Conservation (phyloP, 2,329 filamentous ascomycete species). For the Septoria petroselini region DNA sequence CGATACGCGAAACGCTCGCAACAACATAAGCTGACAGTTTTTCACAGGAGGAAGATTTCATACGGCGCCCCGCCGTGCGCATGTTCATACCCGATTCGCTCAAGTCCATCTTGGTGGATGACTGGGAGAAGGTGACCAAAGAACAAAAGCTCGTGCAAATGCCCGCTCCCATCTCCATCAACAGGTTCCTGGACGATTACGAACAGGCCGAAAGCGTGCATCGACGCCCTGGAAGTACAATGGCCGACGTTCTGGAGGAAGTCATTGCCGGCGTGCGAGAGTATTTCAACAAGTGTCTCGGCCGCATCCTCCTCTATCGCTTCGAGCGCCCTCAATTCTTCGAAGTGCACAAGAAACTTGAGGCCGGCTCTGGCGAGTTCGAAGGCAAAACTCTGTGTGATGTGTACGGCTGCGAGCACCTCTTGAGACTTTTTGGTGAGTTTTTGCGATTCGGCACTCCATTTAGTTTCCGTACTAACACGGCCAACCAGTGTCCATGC, state of each 20-base stretch:
- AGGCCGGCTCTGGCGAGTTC: conserved; percentile 57
- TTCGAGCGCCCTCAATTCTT: conserved; percentile 90
- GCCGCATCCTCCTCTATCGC: conserved; percentile 85
- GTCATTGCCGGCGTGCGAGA: conserved; percentile 80
- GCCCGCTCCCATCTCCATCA: conserved; percentile 72
- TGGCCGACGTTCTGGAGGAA: conserved; percentile 84
- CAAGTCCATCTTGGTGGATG: conserved; percentile 90
- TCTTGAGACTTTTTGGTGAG: conserved; percentile 83
- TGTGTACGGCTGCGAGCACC: conserved; percentile 88
- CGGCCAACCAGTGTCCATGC: conserved; percentile 90
- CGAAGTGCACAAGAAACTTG: conserved; percentile 68
- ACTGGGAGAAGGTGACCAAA: conserved; percentile 98
- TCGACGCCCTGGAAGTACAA: conserved; percentile 63
- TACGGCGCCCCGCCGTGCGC: conserved; percentile 78
- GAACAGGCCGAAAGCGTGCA: conserved; percentile 70
- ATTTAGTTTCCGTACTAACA: conserved; percentile 75
- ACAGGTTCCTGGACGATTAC: conserved; percentile 77
- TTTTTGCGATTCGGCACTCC: conserved; percentile 1
- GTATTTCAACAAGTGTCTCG: conserved; percentile 89
- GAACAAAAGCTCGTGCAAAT: conserved; percentile 85
- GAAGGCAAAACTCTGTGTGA: conserved; percentile 71
- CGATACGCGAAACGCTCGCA: neutral
- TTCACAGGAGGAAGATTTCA: conserved; percentile 84
- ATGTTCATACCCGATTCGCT: conserved; percentile 83
- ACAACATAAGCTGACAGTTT: conserved; percentile 12